These are phyloP conservation scores for Saururus chinensis DNA, from an alignment of 164 flowering plant species.

Conservation along the genomic window DNA sequence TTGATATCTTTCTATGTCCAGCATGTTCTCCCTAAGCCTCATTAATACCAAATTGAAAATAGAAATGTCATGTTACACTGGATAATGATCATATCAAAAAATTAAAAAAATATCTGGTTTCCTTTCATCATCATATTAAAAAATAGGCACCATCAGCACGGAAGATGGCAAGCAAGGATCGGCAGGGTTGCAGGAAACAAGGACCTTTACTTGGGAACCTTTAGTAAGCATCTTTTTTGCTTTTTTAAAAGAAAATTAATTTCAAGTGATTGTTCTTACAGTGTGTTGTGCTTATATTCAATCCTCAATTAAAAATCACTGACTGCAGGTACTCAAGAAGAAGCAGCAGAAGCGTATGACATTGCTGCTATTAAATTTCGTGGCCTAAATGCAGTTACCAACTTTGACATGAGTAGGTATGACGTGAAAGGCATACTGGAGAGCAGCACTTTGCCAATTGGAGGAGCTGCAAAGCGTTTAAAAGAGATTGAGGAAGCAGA, in stretches of 20 bases:
- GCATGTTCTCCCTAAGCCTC: too few relatives aligned
- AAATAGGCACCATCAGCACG: slow-evolving; percentile 86
- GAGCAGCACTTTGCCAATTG: slow-evolving; percentile 71
- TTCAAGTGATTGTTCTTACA: too few relatives aligned
- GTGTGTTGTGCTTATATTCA: too few relatives aligned
- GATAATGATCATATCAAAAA: too few relatives aligned
- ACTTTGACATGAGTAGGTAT: slow-evolving; percentile 84
- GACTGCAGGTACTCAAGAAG: slow-evolving; percentile 78
- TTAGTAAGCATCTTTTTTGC: slow-evolving; percentile 42
- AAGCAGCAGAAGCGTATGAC: slow-evolving; percentile 98
- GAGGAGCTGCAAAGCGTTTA: slow-evolving; percentile 66
- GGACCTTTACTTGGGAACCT: slow-evolving; percentile 87
- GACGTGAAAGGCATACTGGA: slow-evolving; percentile 80
- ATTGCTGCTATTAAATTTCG: slow-evolving; percentile 94
- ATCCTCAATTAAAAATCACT: background rate
- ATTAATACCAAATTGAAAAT: too few relatives aligned
- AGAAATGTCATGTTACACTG: too few relatives aligned
- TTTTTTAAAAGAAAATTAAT: background rate
- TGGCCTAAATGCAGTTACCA: slow-evolving; percentile 88
- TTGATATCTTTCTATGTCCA: too few relatives aligned
- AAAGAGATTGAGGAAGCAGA: slow-evolving; percentile 55
- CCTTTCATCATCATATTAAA: too few relatives aligned
- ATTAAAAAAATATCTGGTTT: too few relatives aligned
- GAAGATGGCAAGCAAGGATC: slow-evolving; percentile 94
- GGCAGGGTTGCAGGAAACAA: slow-evolving; percentile 95